phyloP scores from a whole-genome alignment of 768 basidiomycete species.

The Crepidotus variabilis region DNA sequence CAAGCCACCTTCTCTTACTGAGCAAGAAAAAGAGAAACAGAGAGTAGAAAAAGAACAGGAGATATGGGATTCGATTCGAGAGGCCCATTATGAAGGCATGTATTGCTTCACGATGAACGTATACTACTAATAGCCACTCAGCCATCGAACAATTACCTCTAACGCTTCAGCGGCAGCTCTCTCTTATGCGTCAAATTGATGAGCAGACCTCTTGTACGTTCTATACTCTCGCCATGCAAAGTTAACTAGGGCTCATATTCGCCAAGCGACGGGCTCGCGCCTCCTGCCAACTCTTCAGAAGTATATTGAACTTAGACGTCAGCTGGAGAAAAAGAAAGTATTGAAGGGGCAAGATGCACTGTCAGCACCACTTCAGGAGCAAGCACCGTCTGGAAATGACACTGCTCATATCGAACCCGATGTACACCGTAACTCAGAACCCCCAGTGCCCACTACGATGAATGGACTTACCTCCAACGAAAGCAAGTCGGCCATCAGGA shows the following conservation, averaged over 20 bases:
- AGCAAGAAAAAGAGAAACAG: slow-evolving; percentile 19
- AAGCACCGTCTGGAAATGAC: background rate
- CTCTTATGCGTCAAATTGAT: slow-evolving; percentile 71
- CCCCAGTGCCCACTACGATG: too few species aligned
- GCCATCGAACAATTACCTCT: slow-evolving; percentile 79
- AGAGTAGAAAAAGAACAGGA: slow-evolving; percentile 51
- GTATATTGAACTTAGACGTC: slow-evolving; percentile 35
- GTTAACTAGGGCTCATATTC: background rate
- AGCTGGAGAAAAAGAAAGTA: slow-evolving; percentile 3
- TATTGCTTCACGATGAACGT: background rate
- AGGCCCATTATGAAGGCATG: slow-evolving; percentile 77
- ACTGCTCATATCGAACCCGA: too few species aligned
- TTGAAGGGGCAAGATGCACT: background rate
- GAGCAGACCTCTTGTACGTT: slow-evolving; percentile 53
- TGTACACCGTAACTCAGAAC: too few species aligned
- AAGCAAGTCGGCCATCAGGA: background rate
- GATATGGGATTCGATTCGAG: slow-evolving; percentile 72
- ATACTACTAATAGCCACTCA: slow-evolving; percentile 20
- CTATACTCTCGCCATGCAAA: background rate
- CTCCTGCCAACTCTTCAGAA: slow-evolving; percentile 41
- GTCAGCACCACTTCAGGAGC: background rate
- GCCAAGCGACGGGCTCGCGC: slow-evolving; percentile 27
- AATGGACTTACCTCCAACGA: too few species aligned
- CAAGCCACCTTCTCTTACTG: slow-evolving; percentile 15
- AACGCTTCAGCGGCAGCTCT: slow-evolving; percentile 66